Percentiles rank a stretch among this genome's conserved stretches.
These are phyloP conservation scores for Saksenaea oblongispora DNA, from an alignment of 371 early-diverging fungal species.

Conservation along the genomic window DNA sequence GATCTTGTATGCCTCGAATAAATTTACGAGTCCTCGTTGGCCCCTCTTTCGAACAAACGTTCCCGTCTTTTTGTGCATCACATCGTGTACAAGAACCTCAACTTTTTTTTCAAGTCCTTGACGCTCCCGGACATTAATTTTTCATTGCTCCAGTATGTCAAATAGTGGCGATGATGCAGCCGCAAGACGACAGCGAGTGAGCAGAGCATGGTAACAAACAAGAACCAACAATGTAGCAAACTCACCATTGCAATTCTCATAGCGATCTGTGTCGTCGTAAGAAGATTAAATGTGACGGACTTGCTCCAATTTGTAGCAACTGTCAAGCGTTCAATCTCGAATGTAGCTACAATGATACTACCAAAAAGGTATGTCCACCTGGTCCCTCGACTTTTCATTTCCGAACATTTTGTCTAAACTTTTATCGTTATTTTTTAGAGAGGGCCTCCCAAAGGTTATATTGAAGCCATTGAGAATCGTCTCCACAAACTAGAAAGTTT, in stretches of 20 bases:
- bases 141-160: slow-evolving; percentile 7
- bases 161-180: slow-evolving; percentile 14
- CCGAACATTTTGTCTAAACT: slow-evolving; percentile 29
- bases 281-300: slow-evolving; percentile 68
- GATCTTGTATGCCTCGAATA: background rate
- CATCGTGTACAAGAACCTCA: background rate
- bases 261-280: slow-evolving; percentile 65
- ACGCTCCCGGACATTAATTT: background rate
- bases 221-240: background rate
- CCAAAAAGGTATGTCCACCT: slow-evolving; percentile 47
- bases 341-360: slow-evolving; percentile 47
- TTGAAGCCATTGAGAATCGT: slow-evolving; percentile 71
- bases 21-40: background rate
- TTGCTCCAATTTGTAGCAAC: slow-evolving; percentile 53
- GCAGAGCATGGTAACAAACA: slow-evolving; percentile 20
- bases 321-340: slow-evolving; percentile 42
- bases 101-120: background rate
- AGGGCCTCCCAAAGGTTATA: slow-evolving; percentile 76
- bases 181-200: slow-evolving; percentile 21
- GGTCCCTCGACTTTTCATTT: background rate
- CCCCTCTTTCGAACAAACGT: background rate
- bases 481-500: slow-evolving; percentile 64
- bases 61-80: background rate
- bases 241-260: too few relatives aligned
- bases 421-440: slow-evolving; percentile 29